A percentile compares a stretch with the other conserved stretches of the same genome.
Evolutionary conservation across 1,284 basidiomycete genomes (phyloP).

Genomic region (Moesziomyces aphidis): DNA sequence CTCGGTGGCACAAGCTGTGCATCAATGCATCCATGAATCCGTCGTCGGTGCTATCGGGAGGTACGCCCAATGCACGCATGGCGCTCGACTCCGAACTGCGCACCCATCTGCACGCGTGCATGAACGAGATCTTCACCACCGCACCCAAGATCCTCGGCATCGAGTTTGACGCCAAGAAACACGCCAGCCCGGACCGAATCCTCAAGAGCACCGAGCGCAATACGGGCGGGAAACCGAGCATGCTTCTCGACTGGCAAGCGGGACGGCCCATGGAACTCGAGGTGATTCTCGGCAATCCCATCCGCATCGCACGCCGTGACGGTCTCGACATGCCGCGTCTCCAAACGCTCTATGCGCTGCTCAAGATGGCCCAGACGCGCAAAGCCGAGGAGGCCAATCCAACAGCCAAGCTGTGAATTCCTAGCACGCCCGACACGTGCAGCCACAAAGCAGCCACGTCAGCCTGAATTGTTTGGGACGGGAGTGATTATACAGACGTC

Average conservation of each 20-base stretch:
- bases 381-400: conserved; percentile 28
- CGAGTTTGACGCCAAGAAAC: conserved; percentile 63
- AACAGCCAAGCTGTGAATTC: conserved; percentile 25
- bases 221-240: conserved; percentile 68
- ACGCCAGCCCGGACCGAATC: conserved; percentile 68
- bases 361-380: conserved; percentile 68
- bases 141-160: conserved; percentile 67
- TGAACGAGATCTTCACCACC: conserved; percentile 69
- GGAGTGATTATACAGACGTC: conserved; percentile 12
- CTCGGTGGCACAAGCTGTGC: conserved; percentile 71
- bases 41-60: conserved; percentile 69
- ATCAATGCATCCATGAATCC: conserved; percentile 70
- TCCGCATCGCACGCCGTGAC: conserved; percentile 67
- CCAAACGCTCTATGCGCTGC: conserved; percentile 69
- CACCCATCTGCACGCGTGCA: conserved; percentile 67
- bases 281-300: conserved; percentile 66
- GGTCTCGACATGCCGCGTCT: conserved; percentile 69
- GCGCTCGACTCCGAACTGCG: conserved; percentile 67
- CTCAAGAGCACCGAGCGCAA: conserved; percentile 68
- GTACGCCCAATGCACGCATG: conserved; percentile 69
- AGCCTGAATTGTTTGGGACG: too few species aligned
- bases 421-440: too few species aligned
- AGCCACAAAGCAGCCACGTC: too few species aligned
- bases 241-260: conserved; percentile 70
- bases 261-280: conserved; percentile 69